Evolutionary conservation across 2,329 filamentous ascomycete species (phyloP).

Genomic region (Cercospora zeina): DNA sequence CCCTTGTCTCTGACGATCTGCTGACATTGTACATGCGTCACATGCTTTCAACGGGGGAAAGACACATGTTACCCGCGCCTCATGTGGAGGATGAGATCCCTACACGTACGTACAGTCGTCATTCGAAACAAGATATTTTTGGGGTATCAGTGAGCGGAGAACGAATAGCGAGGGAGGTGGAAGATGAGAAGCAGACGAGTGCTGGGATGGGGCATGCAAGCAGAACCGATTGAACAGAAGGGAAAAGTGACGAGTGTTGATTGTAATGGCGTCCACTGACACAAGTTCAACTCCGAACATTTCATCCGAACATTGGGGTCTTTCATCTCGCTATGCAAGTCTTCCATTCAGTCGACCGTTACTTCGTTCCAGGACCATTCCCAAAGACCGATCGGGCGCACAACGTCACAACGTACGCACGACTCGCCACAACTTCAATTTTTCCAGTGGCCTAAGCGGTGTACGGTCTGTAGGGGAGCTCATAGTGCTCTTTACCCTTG

Average conservation of each 20-base stretch:
- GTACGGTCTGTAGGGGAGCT: not conserved
- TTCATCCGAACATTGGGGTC: not conserved
- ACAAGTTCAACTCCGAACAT: not conserved
- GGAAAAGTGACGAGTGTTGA: not conserved
- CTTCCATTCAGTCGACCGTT: not conserved
- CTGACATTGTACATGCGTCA: too few species aligned
- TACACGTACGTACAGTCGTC: too few species aligned
- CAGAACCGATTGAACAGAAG: not conserved
- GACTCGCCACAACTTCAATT: not conserved
- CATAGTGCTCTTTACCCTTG: conserved; percentile 2
- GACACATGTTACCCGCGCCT: too few species aligned
- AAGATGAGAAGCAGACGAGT: too few species aligned
- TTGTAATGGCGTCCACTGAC: not conserved
- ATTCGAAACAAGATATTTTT: too few species aligned
- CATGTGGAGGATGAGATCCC: too few species aligned
- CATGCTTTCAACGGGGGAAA: too few species aligned
- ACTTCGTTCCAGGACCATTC: not conserved
- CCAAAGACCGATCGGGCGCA: not conserved
- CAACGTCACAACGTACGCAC: not conserved
- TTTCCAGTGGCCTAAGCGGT: not conserved
- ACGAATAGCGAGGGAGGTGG: too few species aligned
- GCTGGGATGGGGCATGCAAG: not conserved
- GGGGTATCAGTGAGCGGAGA: too few species aligned
- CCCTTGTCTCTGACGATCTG: too few species aligned
- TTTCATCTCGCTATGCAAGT: conserved; percentile 2